These are phyloP conservation scores for Candida ascalaphidarum DNA, from an alignment of 805 yeast genomes.

Conservation along the genomic window DNA sequence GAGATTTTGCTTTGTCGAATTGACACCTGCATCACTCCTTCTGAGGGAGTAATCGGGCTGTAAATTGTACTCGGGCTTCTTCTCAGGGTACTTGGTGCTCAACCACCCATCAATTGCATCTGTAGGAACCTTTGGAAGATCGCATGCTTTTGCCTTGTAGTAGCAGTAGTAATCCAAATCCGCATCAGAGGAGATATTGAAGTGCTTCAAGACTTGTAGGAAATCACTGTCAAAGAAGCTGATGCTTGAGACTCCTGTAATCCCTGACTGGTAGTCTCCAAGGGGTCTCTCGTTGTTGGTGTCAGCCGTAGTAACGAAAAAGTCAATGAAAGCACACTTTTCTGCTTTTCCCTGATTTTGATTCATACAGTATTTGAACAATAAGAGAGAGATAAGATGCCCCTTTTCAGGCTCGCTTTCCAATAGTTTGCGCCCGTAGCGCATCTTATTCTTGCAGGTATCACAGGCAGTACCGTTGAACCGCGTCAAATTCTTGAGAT, in stretches of 20 bases:
- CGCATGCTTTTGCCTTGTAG: background rate
- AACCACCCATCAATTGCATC: constrained; percentile 6
- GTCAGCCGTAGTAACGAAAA: constrained; percentile 28
- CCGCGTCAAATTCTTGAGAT: constrained; percentile 17
- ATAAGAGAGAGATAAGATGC: constrained; percentile 25
- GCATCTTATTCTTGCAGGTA: constrained; percentile 26
- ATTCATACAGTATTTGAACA: constrained; percentile 26
- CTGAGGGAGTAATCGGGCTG: constrained; percentile 24
- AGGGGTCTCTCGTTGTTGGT: constrained; percentile 11
- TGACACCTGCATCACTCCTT: no score
- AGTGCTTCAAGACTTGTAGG: constrained; percentile 23
- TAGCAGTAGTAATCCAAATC: constrained; percentile 14
- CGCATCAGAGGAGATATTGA: constrained; percentile 27
- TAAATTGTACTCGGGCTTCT: constrained; percentile 13
- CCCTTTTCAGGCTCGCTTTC: constrained; percentile 20
- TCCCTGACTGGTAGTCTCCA: constrained; percentile 13
- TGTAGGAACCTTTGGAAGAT: background rate
- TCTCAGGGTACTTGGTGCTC: constrained; percentile 28
- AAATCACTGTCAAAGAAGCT: constrained; percentile 32
- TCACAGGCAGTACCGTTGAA: constrained; percentile 27
- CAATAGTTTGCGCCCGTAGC: constrained; percentile 18
- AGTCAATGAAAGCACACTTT: constrained; percentile 27
- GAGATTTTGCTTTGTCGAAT: constrained; percentile 37
- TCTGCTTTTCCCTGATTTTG: constrained; percentile 18
- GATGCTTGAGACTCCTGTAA: constrained; percentile 16